A percentile compares a stretch with the other conserved stretches of the same genome.
Evolutionary conservation across 352 stramenopile species (phyloP).

Genomic region (Pythium apleroticum): DNA sequence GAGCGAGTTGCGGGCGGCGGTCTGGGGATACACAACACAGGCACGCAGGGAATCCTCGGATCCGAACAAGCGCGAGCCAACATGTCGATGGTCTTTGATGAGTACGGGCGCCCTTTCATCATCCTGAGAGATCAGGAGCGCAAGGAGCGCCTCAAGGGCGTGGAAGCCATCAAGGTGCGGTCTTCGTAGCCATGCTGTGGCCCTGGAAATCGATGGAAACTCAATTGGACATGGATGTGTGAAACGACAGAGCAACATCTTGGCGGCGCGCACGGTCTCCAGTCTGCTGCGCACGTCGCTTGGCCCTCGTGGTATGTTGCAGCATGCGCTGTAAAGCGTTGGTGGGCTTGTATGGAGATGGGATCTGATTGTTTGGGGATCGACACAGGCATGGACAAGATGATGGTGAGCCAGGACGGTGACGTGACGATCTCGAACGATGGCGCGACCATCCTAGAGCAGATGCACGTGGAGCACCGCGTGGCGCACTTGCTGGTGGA

Average conservation of each 20-base stretch:
- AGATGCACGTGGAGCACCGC: slow-evolving; percentile 99
- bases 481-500: slow-evolving; percentile 99
- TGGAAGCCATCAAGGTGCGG: slow-evolving; percentile 96
- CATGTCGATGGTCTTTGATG: slow-evolving; percentile 96
- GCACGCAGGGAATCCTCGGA: background rate
- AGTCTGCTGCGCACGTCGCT: slow-evolving; percentile 97
- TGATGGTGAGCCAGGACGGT: slow-evolving; percentile 98
- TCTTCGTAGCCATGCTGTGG: slow-evolving; percentile 1
- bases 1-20: slow-evolving; percentile 12
- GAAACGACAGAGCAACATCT: slow-evolving; percentile 94
- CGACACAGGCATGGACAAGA: slow-evolving; percentile 97
- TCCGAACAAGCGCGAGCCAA: slow-evolving; percentile 21
- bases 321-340: background rate
- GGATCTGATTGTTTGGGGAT: background rate
- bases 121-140: slow-evolving; percentile 99
- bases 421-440: slow-evolving; percentile 99
- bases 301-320: slow-evolving; percentile 91
- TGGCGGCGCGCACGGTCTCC: slow-evolving; percentile 96
- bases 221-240: background rate
- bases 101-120: slow-evolving; percentile 99
- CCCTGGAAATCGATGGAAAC: slow-evolving; percentile 9
- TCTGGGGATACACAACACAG: slow-evolving; percentile 9
- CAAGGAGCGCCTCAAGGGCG: slow-evolving; percentile 97
- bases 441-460: slow-evolving; percentile 98
- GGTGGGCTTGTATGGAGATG: background rate